Evolutionary conservation across 768 basidiomycete genomes (phyloP), one percentile per base, ranked within the genome.

Genomic region (Sarcodon sp.): DNA sequence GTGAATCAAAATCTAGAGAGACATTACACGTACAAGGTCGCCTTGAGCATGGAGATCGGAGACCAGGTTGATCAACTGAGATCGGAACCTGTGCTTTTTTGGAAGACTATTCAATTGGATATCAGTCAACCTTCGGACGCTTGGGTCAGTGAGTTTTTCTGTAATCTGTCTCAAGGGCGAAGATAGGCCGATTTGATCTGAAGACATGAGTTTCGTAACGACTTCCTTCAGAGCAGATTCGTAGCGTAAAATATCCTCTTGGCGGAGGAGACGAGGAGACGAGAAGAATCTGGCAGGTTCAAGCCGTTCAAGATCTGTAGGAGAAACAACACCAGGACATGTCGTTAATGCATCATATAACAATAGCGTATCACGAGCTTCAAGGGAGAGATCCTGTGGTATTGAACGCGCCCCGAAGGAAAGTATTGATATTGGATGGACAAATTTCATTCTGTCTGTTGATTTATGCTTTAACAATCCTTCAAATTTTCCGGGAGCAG

Each of bases 361-460:
- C 0, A 64, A 55, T 18, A 81, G 61, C 6, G 73, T 70, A 54
- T 86, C 83, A 1, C 63, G 51, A 0, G 80, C 68, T 54, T 86
- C 83, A 35, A 86, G 61, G 0, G 80, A 65, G 32, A 86, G 67
- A 59, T 86, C 83, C 0, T 71, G 60, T 4, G 83, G 83, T 13
- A 86, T 61, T 2, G 64, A 54, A 3, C 63, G 62, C 2, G 66
- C 62, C 6, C 76, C 76, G 41, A 77, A 75, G 1, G 73, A 69
- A n/a, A 86, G 65, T 49, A 78, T 62, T 0, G 75, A 65, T 43
- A 83, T 69, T 0, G 83, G 83, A 54, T 86, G 83, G 3, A 86
- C 61, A 53, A 76, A 80, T n/a, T 69, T 59, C 51, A 71, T 60
- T 32, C 72, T 66, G 11, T 59, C 57, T 0, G 70, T 72, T 18